Base-by-base conservation (phyloP, 352 stramenopile species). In the Globisporangium radiosum region DNA sequence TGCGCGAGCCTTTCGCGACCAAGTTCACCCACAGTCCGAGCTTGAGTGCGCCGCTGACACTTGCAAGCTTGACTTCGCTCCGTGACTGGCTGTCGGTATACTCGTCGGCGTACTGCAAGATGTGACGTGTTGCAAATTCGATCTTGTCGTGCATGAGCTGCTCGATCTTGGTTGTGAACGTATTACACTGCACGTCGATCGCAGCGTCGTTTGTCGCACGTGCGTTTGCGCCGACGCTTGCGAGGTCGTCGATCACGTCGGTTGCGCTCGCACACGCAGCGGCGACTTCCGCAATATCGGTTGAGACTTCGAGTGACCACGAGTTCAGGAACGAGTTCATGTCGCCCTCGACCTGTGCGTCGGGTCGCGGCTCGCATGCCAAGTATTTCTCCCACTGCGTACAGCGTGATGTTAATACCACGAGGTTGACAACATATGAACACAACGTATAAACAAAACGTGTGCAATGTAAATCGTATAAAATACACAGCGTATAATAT, bases 311-410 rank as follows among this genome's bases (percentile, higher is more conserved):
- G 15, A 88, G 58, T 45, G 81, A 69, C 79, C 78, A 92, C 40
- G 79, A 85, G 63, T 92, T 89, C 14, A 93, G 52, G 61, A 90
- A 92, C 49, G 79, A 86, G 58, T 91, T 90, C 75, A 93, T 85
- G 56, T 93, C 81, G 54, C 76, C 75, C 55, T 93, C 81, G 4
- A 85, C 66, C 45, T 82, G 72, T 3, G 81, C 79, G 42, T 91
- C 81, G 0, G 78, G 81, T 13, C 78, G 81, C 11, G 76, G 69
- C 36, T 93, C 79, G 13, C 81, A 93, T 44, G 79, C 74, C 14
- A 93, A 48, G 43, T 90, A 91, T 47, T 85, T 88, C 50, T 88
- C 70, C 81, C 81, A 93, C 70, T 85, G 57, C 3, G 25, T 33
- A 33, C 25, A 33, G 25, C 25, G 25, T 3, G 25, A 33, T 2